These are phyloP conservation scores for Plasmodium inui DNA, from an alignment of 169 alveolate genomes.

Conservation along the genomic window DNA sequence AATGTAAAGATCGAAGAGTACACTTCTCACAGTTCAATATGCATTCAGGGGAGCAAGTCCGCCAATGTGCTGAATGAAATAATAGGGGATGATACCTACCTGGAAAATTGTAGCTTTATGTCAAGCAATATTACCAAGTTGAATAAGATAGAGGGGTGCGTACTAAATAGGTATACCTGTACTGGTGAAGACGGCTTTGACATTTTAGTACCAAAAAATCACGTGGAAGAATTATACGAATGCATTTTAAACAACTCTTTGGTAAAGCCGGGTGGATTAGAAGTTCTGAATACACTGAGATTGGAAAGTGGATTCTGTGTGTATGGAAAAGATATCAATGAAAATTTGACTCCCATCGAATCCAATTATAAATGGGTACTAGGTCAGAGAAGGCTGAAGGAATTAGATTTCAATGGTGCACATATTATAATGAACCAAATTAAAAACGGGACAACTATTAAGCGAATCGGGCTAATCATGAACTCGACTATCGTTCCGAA, in stretches of 20 bases:
- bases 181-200: constrained; percentile 78
- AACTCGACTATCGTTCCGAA: constrained; percentile 61
- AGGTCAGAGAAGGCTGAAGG: constrained; percentile 71
- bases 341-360: constrained; percentile 69
- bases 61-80: constrained; percentile 50
- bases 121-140: constrained; percentile 42
- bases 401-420: constrained; percentile 74
- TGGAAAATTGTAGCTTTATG: constrained; percentile 72
- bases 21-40: constrained; percentile 58
- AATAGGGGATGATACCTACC: constrained; percentile 10
- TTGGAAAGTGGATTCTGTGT: constrained; percentile 76
- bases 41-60: constrained; percentile 72
- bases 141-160: constrained; percentile 29
- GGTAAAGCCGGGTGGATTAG: constrained; percentile 76
- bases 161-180: constrained; percentile 72
- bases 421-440: constrained; percentile 61
- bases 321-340: constrained; percentile 76
- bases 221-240: constrained; percentile 39
- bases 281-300: constrained; percentile 67
- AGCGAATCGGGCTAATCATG: constrained; percentile 54
- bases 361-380: constrained; percentile 72
- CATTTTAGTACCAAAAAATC: constrained; percentile 55
- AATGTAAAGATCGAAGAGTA: constrained; percentile 68
- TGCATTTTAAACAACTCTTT: constrained; percentile 36
- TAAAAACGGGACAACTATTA: constrained; percentile 64